These are phyloP conservation scores for Fusarium zealandicum DNA, from an alignment of 2,329 filamentous ascomycete genomes.

Conservation along the genomic window DNA sequence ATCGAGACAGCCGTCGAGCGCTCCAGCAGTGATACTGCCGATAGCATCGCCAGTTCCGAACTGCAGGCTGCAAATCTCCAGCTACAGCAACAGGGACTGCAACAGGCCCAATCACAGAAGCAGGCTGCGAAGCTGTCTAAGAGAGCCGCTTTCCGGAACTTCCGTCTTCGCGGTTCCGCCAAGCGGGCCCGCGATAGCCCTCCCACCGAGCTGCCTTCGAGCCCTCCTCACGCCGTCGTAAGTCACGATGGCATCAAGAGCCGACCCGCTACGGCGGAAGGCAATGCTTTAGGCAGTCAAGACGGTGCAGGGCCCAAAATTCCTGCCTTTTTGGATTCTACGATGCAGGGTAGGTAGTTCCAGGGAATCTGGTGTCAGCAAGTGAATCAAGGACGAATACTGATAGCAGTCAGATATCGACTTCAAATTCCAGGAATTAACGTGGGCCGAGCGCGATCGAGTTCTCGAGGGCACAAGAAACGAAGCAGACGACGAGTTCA, in stretches of 20 bases:
- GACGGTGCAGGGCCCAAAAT: slow-evolving; percentile 37
- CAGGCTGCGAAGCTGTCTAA: slow-evolving; percentile 38
- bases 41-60: slow-evolving; percentile 40
- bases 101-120: slow-evolving; percentile 28
- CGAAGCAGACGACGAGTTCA: slow-evolving; percentile 43
- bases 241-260: slow-evolving; percentile 47
- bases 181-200: slow-evolving; percentile 57
- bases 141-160: slow-evolving; percentile 53
- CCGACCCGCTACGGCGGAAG: slow-evolving; percentile 33
- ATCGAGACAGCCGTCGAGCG: slow-evolving; percentile 52
- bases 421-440: slow-evolving; percentile 60
- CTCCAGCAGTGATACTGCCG: slow-evolving; percentile 41
- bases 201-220: slow-evolving; percentile 43
- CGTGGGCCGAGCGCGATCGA: slow-evolving; percentile 61
- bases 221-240: slow-evolving; percentile 46
- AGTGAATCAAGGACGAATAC: slow-evolving; percentile 1
- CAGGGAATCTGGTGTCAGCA: neutral
- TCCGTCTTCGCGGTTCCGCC: slow-evolving; percentile 54
- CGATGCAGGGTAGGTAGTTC: slow-evolving; percentile 46
- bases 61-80: slow-evolving; percentile 34
- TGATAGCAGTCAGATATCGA: slow-evolving; percentile 53
- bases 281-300: slow-evolving; percentile 24
- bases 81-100: slow-evolving; percentile 26
- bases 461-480: slow-evolving; percentile 51
- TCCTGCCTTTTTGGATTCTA: slow-evolving; percentile 50